These are phyloP conservation scores for Raphanus sativus DNA, from an alignment of 345 rosid species.

Conservation along the genomic window DNA sequence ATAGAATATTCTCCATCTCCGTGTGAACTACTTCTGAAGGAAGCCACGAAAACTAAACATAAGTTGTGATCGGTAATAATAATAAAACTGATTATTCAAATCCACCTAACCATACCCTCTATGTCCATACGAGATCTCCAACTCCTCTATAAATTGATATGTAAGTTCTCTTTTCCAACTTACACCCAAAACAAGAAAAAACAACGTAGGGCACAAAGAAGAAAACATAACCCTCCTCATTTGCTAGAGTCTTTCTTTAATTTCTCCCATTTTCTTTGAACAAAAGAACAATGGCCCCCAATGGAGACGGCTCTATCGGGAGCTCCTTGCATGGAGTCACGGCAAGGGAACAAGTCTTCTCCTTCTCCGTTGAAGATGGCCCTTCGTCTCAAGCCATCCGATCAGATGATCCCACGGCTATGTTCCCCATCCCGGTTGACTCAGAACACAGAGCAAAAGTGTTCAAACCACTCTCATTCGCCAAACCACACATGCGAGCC, in stretches of 20 bases:
- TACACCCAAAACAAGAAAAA: constrained; percentile 22
- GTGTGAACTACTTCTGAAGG: neutral
- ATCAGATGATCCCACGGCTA: constrained; percentile 45
- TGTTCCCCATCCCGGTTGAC: constrained; percentile 68
- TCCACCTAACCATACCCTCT: constrained; percentile 11
- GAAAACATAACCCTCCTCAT: neutral
- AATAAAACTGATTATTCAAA: neutral
- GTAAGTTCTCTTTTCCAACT: constrained; percentile 1
- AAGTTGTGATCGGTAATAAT: neutral
- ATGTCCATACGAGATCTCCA: constrained; percentile 5
- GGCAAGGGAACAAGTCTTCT: constrained; percentile 58
- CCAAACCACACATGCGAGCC: constrained; percentile 83
- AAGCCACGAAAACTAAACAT: neutral
- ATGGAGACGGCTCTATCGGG: constrained; percentile 43
- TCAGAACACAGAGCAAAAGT: constrained; percentile 81
- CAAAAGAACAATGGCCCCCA: constrained; percentile 40
- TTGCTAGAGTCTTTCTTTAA: constrained; percentile 3
- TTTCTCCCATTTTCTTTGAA: constrained; percentile 7
- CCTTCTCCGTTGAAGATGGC: constrained; percentile 42
- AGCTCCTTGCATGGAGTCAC: constrained; percentile 71
- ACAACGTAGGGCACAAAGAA: constrained; percentile 9
- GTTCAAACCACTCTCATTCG: constrained; percentile 60
- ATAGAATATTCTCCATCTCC: constrained; percentile 18
- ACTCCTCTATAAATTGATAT: constrained; percentile 20
- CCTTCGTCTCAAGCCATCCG: constrained; percentile 17